Conservation (phyloP, 495 filamentous ascomycete genomes). For the Podospora bellae-mahoneyi region DNA sequence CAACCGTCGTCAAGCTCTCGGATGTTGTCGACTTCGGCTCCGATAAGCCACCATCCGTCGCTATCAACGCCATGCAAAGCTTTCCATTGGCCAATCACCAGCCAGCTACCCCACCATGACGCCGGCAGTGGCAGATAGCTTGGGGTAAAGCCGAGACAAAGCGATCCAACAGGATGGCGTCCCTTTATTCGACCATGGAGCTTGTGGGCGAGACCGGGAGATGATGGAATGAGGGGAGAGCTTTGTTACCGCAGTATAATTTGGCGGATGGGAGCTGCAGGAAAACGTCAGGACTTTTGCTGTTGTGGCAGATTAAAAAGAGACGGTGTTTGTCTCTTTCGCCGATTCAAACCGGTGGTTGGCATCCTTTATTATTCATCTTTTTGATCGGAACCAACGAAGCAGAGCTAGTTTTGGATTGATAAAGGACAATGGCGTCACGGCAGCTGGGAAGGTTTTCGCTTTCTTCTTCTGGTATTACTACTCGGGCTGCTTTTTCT, state of each 20-base stretch:
- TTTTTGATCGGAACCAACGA: constrained; percentile 14
- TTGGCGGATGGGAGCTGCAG: constrained; percentile 3
- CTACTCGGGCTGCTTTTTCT: constrained; percentile 17
- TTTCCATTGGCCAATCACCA: constrained; percentile 26
- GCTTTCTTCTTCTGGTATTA: constrained; percentile 20
- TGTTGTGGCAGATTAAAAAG: not conserved
- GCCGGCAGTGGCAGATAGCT: constrained; percentile 11
- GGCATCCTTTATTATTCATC: not conserved
- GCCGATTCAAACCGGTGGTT: constrained; percentile 17
- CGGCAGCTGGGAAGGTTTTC: constrained; percentile 23
- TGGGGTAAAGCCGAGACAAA: constrained; percentile 32
- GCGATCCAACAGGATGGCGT: constrained; percentile 20
- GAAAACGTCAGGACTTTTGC: not conserved
- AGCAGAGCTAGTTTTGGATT: not conserved
- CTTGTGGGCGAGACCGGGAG: not conserved
- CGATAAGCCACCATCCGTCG: not conserved
- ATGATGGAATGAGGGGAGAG: constrained; percentile 17
- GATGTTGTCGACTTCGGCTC: not conserved
- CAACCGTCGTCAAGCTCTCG: not conserved
- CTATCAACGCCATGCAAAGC: not conserved
- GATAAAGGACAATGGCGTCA: constrained; percentile 19
- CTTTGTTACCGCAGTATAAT: constrained; percentile 3
- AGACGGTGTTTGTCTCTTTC: not conserved
- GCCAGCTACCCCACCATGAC: constrained; percentile 12
- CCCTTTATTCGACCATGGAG: not conserved